Conservation (phyloP, 306 rosid genomes). For the Quercus bicolor region DNA sequence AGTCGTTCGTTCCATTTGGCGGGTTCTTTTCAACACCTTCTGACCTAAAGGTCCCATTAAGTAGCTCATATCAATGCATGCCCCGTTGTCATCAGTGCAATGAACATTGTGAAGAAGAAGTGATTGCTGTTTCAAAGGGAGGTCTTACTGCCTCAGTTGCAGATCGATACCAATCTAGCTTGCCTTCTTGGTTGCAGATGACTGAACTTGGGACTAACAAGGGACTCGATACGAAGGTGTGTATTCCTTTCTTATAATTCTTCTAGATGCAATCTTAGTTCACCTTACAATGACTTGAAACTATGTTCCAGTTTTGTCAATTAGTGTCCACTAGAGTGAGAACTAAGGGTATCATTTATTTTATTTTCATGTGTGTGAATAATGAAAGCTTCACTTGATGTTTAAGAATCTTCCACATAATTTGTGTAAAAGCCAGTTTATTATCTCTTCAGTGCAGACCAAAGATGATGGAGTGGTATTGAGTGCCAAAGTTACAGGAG, state of each 20-base stretch:
- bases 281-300: slow-evolving; percentile 3
- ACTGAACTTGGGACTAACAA: slow-evolving; percentile 40
- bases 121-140: slow-evolving; percentile 39
- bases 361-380: not conserved
- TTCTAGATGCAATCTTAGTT: not conserved
- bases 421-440: slow-evolving; percentile 60
- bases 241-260: slow-evolving; percentile 33
- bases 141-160: slow-evolving; percentile 40
- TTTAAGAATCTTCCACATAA: slow-evolving; percentile 32
- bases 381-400: slow-evolving; percentile 7
- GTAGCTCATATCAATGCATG: slow-evolving; percentile 41
- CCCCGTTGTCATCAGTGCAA: slow-evolving; percentile 41
- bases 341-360: not conserved
- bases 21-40: slow-evolving; percentile 91
- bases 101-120: slow-evolving; percentile 58
- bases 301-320: not conserved
- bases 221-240: slow-evolving; percentile 61
- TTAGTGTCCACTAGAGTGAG: not conserved
- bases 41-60: slow-evolving; percentile 51
- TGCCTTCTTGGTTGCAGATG: slow-evolving; percentile 71
- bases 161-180: slow-evolving; percentile 49
- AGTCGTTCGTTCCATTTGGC: slow-evolving; percentile 90
- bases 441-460: slow-evolving; percentile 94
- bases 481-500: slow-evolving; percentile 42
- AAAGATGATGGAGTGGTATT: slow-evolving; percentile 63